Evolutionary conservation across 148 eudicot genomes (phyloP).

Genomic region (Polygonum maritimum): DNA sequence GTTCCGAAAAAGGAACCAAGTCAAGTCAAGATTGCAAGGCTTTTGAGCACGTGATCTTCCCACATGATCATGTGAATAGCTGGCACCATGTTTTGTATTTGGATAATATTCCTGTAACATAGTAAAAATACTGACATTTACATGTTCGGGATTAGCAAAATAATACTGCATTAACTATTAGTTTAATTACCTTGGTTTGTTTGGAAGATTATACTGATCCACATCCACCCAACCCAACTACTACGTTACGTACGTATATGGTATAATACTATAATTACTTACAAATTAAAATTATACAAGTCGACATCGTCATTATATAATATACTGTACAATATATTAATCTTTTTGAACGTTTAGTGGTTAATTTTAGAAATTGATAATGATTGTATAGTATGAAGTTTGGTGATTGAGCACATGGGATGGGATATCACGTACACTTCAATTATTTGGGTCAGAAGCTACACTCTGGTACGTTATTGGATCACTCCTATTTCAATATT

Average conservation of each 20-base stretch:
- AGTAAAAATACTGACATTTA: not conserved
- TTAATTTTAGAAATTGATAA: not conserved
- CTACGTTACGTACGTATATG: not conserved
- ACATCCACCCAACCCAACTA: not conserved
- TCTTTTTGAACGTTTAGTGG: not conserved
- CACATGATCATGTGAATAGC: not conserved
- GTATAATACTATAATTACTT: no score
- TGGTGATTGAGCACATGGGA: not conserved
- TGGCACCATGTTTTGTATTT: not conserved
- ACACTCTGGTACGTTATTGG: not conserved
- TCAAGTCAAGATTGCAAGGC: not conserved
- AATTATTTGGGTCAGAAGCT: not conserved
- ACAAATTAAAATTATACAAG: not conserved
- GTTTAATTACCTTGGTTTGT: not conserved
- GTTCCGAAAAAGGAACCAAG: not conserved
- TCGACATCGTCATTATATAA: not conserved
- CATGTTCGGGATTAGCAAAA: not conserved
- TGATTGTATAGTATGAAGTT: conserved; percentile 1
- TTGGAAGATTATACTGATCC: not conserved
- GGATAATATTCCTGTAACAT: not conserved
- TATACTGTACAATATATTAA: not conserved
- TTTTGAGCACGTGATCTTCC: not conserved
- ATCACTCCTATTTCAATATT: not conserved
- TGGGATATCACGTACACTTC: not conserved
- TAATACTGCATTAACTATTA: not conserved